These are phyloP conservation scores for Colletotrichum magnum DNA, from an alignment of 2,329 filamentous ascomycete species.

Conservation along the genomic window DNA sequence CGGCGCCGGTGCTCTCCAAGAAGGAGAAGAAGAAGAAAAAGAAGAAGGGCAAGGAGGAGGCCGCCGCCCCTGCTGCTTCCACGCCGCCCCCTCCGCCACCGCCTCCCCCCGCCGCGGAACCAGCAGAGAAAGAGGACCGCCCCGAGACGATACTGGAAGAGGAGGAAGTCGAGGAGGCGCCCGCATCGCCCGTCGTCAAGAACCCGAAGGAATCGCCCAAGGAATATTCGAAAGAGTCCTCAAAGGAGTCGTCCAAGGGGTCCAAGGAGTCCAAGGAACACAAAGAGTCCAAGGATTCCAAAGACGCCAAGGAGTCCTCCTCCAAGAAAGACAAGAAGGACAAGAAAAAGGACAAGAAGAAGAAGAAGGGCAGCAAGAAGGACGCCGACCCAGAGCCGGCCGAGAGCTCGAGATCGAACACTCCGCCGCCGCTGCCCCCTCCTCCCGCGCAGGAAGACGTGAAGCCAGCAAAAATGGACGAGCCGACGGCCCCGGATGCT, in stretches of 20 bases:
- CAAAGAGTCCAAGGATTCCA: constrained; percentile 23
- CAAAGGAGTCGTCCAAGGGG: constrained; percentile 15
- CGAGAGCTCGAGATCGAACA: constrained; percentile 9
- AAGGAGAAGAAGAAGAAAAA: constrained; percentile 41
- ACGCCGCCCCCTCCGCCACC: constrained; percentile 6
- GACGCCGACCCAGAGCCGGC: constrained; percentile 23
- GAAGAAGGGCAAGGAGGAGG: constrained; percentile 32
- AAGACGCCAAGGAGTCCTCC: constrained; percentile 3
- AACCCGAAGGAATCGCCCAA: background rate
- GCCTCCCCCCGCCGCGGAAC: constrained; percentile 1
- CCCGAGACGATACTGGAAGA: constrained; percentile 13
- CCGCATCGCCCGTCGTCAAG: background rate
- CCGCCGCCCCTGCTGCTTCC: background rate
- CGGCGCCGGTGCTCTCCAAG: constrained; percentile 26
- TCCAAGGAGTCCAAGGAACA: background rate
- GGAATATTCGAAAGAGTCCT: constrained; percentile 10
- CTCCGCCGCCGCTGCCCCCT: constrained; percentile 18
- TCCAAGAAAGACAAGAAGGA: constrained; percentile 39
- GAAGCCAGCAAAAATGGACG: constrained; percentile 27
- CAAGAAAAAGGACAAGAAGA: constrained; percentile 41
- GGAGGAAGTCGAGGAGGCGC: background rate
- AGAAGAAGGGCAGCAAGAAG: constrained; percentile 38
- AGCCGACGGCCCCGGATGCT: constrained; percentile 12
- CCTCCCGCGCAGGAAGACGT: constrained; percentile 4
- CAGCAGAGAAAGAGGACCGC: background rate